Conservation (phyloP, 345 rosid genomes). For the Sonneratia caseolaris region DNA sequence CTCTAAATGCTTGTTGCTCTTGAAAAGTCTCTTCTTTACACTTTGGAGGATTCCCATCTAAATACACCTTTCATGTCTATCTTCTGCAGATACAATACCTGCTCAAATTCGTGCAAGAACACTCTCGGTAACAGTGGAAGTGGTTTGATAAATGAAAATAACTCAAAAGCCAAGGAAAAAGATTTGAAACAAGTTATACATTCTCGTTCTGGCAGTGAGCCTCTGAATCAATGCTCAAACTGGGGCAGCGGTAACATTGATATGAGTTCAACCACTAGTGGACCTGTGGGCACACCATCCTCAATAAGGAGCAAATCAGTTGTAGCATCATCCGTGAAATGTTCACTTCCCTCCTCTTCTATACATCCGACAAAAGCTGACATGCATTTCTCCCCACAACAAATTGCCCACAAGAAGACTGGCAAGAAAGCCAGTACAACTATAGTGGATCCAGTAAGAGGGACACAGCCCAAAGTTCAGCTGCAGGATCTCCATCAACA, state of each 20-base stretch:
- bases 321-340: constrained; percentile 36
- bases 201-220: constrained; percentile 20
- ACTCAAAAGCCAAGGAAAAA: constrained; percentile 31
- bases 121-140: constrained; percentile 43
- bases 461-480: neutral
- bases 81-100: constrained; percentile 31
- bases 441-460: constrained; percentile 16
- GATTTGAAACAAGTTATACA: constrained; percentile 25
- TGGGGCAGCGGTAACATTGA: constrained; percentile 50
- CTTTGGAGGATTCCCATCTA: neutral
- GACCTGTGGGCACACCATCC: constrained; percentile 19
- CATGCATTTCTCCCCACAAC: constrained; percentile 14
- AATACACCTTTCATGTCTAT: neutral
- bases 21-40: neutral
- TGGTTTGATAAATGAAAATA: constrained; percentile 39
- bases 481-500: constrained; percentile 29
- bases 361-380: constrained; percentile 23
- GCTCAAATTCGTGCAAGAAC: constrained; percentile 33
- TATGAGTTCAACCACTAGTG: constrained; percentile 37
- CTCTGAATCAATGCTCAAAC: constrained; percentile 43
- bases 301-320: constrained; percentile 26
- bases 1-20: neutral
- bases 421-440: constrained; percentile 11
- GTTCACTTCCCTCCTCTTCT: constrained; percentile 20
- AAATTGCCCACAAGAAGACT: constrained; percentile 18